Percentiles rank a stretch among this genome's conserved stretches.
Conservation (phyloP, 2,329 filamentous ascomycete genomes). For the Calonectria naviculata region DNA sequence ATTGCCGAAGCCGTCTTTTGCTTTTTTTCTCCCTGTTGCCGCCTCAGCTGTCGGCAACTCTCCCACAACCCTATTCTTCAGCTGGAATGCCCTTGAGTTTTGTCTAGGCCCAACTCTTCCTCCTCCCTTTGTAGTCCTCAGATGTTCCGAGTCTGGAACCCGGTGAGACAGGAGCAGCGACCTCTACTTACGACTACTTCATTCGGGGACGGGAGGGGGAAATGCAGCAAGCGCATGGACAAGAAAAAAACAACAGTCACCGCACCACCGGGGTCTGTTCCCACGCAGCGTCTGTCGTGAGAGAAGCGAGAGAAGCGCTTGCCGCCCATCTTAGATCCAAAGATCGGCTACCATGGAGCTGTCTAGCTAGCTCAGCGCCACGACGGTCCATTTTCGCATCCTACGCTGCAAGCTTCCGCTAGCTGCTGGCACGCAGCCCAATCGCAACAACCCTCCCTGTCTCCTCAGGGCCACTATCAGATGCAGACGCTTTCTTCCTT, state of each 20-base stretch:
- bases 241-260: not conserved
- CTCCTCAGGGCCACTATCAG: not conserved
- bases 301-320: not conserved
- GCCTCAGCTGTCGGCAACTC: not conserved
- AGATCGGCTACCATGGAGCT: not conserved
- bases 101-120: not conserved
- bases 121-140: no score
- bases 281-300: not conserved
- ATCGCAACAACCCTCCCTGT: not conserved
- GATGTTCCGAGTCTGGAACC: not conserved
- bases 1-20: not conserved
- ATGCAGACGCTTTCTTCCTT: not conserved
- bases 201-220: no score
- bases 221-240: no score
- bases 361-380: not conserved
- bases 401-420: not conserved
- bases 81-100: slow-evolving; percentile 7
- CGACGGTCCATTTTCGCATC: not conserved
- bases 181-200: no score
- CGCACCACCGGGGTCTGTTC: not conserved
- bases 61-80: slow-evolving; percentile 1
- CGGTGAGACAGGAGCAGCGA: not conserved
- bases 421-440: not conserved
- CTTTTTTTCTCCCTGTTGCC: not conserved
- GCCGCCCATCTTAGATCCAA: not conserved